Evolutionary conservation across 768 basidiomycete genomes (phyloP).

Genomic region (Leccinum truebloodii): DNA sequence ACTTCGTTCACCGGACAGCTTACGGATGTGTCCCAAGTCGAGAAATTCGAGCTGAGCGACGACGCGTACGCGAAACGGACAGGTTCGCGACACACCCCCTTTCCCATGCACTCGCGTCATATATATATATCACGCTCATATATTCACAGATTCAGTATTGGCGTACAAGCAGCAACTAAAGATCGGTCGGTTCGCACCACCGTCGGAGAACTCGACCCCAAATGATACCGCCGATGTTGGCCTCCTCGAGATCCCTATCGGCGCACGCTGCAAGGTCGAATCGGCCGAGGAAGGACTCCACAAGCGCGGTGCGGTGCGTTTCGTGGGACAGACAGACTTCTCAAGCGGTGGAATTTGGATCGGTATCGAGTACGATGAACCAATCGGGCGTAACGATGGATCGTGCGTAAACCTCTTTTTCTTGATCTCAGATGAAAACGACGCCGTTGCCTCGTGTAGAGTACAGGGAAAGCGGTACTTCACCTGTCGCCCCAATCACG

Average conservation of each 20-base stretch:
- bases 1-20: conserved; percentile 79
- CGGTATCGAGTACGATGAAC: conserved; percentile 94
- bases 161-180: conserved; percentile 86
- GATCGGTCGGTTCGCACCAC: conserved; percentile 83
- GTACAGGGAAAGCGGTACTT: conserved; percentile 89
- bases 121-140: not conserved
- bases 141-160: conserved; percentile 73
- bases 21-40: conserved; percentile 80
- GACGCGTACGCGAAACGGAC: conserved; percentile 78
- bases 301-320: conserved; percentile 85
- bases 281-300: conserved; percentile 64
- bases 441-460: conserved; percentile 39
- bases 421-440: not conserved
- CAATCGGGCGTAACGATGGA: conserved; percentile 94
- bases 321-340: conserved; percentile 80
- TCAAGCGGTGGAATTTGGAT: conserved; percentile 73
- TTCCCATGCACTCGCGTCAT: conserved; percentile 4
- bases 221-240: conserved; percentile 17
- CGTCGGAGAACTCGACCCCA: conserved; percentile 35
- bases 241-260: conserved; percentile 59
- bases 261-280: conserved; percentile 83
- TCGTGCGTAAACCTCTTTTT: conserved; percentile 57
- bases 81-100: conserved; percentile 46
- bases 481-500: conserved; percentile 70
- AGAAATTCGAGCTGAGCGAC: conserved; percentile 88